Conservation (phyloP, 2,329 filamentous ascomycete species). For the Arthrocladium fulminans region DNA sequence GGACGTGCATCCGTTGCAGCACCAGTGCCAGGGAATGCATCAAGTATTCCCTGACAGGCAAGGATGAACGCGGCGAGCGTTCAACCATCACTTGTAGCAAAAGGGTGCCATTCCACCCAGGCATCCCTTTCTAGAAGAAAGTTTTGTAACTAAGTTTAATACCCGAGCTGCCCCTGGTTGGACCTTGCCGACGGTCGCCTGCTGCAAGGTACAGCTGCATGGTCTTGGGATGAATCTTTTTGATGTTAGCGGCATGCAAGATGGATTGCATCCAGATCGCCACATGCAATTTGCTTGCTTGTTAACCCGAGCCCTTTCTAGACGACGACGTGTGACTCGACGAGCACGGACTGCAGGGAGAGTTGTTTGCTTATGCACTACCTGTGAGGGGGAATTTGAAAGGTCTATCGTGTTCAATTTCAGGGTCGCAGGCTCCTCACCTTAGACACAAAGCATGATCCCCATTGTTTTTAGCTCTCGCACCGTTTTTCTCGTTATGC, state of each 20-base stretch:
- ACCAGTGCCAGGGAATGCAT: not conserved
- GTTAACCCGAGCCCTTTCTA: not conserved
- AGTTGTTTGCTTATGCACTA: no score
- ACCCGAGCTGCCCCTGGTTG: not conserved
- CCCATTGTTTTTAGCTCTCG: not conserved
- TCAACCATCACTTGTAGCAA: not conserved
- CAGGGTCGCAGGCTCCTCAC: not conserved
- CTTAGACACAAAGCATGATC: not conserved
- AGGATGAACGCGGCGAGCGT: not conserved
- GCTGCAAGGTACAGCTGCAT: constrained; percentile 1
- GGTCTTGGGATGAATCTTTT: not conserved
- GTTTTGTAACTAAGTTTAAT: not conserved
- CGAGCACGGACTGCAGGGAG: no score
- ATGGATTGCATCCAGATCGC: not conserved
- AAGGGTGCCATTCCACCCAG: not conserved
- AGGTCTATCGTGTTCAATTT: no score
- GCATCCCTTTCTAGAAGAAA: not conserved
- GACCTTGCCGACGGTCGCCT: not conserved
- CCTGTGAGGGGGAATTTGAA: no score
- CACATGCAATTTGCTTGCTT: not conserved
- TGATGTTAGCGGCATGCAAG: not conserved
- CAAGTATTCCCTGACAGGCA: not conserved
- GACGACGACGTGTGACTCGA: no score
- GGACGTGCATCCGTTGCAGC: not conserved
- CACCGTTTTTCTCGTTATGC: not conserved